phyloP scores from a whole-genome alignment of 805 yeast species.

The Scheffersomyces coipomensis region DNA sequence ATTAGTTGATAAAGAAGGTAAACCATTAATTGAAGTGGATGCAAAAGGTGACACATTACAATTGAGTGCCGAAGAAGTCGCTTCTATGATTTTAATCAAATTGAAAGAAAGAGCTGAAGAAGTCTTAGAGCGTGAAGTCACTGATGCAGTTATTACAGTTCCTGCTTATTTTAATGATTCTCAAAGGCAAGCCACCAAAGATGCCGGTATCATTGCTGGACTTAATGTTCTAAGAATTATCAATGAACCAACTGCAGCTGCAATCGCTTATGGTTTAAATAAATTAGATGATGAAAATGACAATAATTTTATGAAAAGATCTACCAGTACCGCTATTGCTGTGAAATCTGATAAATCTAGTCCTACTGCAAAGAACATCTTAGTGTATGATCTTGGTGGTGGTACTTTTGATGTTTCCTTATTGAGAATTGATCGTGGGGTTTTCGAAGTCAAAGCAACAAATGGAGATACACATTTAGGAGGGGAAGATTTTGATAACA shows the following conservation, averaged over 20 bases:
- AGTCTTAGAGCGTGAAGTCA: conserved; percentile 78
- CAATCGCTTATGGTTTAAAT: conserved; percentile 45
- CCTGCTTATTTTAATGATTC: conserved; percentile 45
- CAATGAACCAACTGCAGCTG: conserved; percentile 47
- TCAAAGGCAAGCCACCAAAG: conserved; percentile 45
- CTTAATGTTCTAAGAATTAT: conserved; percentile 43
- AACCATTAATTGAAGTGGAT: conserved; percentile 86
- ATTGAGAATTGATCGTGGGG: conserved; percentile 85
- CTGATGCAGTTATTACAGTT: conserved; percentile 45
- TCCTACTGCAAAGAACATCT: conserved; percentile 61
- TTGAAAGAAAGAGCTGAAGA: conserved; percentile 95
- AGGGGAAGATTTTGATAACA: conserved; percentile 94
- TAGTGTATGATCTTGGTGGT: conserved; percentile 95
- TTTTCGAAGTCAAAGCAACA: conserved; percentile 88
- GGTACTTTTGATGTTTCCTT: conserved; percentile 95
- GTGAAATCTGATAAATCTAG: conserved; percentile 51
- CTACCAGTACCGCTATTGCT: conserved; percentile 47
- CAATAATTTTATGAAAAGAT: conserved; percentile 48
- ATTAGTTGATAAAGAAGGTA: conserved; percentile 73
- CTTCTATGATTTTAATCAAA: conserved; percentile 87
- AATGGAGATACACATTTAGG: conserved; percentile 97
- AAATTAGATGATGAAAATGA: too few species aligned
- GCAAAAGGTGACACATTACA: conserved; percentile 83
- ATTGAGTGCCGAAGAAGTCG: conserved; percentile 92
- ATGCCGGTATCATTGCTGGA: conserved; percentile 47